These are phyloP conservation scores for Wallacemonas collosoma DNA, from an alignment of 208 protist genomes.

Conservation along the genomic window DNA sequence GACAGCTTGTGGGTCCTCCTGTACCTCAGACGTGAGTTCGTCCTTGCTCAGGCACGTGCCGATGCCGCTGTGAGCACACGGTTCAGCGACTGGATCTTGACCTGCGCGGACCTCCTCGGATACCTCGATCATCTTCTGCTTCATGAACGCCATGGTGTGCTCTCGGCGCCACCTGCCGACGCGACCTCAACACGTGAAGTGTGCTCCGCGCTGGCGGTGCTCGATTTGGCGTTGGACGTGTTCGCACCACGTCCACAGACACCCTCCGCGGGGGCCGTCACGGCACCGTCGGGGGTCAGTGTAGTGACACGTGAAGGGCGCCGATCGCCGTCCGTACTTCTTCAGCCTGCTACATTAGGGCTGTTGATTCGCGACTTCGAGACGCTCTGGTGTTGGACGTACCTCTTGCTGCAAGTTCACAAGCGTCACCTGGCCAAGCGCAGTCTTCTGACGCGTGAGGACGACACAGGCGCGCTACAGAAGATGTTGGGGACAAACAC, in stretches of 20 bases:
- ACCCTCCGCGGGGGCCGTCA: not conserved
- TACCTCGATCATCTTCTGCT: constrained; percentile 20
- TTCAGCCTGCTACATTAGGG: constrained; percentile 8
- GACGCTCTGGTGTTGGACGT: constrained; percentile 22
- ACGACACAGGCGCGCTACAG: not conserved
- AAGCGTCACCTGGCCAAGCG: constrained; percentile 6
- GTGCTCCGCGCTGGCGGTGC: constrained; percentile 1
- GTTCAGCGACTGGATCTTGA: constrained; percentile 12
- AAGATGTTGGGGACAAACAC: not conserved
- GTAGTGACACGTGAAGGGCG: not conserved
- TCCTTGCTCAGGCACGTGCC: constrained; percentile 1
- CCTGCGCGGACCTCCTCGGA: constrained; percentile 6
- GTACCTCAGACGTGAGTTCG: constrained; percentile 1
- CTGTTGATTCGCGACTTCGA: constrained; percentile 23
- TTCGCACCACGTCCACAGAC: not conserved
- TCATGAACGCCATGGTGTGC: not conserved
- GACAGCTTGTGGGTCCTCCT: constrained; percentile 16
- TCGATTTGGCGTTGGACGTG: constrained; percentile 20
- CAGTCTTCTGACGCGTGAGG: constrained; percentile 6
- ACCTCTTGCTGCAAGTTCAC: constrained; percentile 6
- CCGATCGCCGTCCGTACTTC: constrained; percentile 10
- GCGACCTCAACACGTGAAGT: constrained; percentile 1
- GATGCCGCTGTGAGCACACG: not conserved
- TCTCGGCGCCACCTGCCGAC: not conserved
- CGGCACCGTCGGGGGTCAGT: not conserved